A percentile compares a stretch with the other conserved stretches of the same genome.
Evolutionary conservation across 306 rosid species (phyloP).

Genomic region (Abrus precatorius): DNA sequence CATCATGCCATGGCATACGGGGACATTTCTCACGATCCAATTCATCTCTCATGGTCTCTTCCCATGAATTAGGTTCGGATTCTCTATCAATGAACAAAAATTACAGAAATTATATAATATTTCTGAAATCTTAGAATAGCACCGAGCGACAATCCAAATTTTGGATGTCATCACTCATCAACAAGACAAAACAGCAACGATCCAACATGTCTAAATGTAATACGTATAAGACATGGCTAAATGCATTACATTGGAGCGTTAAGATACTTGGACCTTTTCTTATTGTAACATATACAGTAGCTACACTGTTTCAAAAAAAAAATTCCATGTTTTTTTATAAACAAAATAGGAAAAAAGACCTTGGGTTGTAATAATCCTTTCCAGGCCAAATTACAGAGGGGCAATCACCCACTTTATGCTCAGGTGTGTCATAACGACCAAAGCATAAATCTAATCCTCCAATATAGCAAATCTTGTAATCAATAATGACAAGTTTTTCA

Average conservation of each 20-base stretch:
- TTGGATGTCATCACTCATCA: slow-evolving; percentile 30
- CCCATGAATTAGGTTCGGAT: slow-evolving; percentile 99
- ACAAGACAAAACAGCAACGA: not conserved
- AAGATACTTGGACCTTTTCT: slow-evolving; percentile 21
- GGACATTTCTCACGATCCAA: slow-evolving; percentile 89
- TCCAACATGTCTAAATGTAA: slow-evolving; percentile 18
- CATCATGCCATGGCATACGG: slow-evolving; percentile 99
- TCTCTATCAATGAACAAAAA: slow-evolving; percentile 63
- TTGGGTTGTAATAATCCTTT: slow-evolving; percentile 97
- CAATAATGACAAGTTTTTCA: slow-evolving; percentile 97
- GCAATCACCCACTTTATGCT: slow-evolving; percentile 89
- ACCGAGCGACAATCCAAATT: slow-evolving; percentile 16
- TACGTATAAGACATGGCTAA: slow-evolving; percentile 20
- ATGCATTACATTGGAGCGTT: slow-evolving; percentile 17
- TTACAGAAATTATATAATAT: slow-evolving; percentile 1
- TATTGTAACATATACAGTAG: slow-evolving; percentile 4
- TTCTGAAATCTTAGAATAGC: slow-evolving; percentile 6
- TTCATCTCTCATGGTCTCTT: slow-evolving; percentile 97
- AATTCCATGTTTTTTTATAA: not conserved
- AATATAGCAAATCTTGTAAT: slow-evolving; percentile 90
- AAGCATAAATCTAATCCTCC: slow-evolving; percentile 99
- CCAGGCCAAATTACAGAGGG: slow-evolving; percentile 95
- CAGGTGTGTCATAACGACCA: slow-evolving; percentile 96
- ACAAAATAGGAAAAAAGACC: slow-evolving; percentile 57
- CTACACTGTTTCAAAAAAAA: slow-evolving; percentile 30